Conservation (phyloP, 1,284 basidiomycete species). For the Stereum hirsutum region DNA sequence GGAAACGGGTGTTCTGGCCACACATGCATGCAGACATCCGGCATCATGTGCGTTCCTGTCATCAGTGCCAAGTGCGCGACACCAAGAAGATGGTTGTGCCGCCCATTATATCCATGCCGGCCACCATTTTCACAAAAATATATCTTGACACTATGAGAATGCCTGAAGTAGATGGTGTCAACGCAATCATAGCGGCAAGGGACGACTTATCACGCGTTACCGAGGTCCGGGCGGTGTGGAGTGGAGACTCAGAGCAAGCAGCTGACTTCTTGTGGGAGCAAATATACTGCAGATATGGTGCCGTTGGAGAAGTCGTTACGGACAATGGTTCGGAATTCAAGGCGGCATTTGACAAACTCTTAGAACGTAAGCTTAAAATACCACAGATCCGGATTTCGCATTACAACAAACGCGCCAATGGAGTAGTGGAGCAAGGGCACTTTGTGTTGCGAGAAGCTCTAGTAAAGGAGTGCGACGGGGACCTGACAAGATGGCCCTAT, state of each 20-base stretch:
- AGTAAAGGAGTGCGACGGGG: constrained; percentile 7
- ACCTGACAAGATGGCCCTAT: constrained; percentile 4
- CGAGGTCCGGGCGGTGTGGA: background rate
- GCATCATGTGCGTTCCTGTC: constrained; percentile 2
- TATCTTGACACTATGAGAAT: constrained; percentile 4
- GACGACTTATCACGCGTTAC: background rate
- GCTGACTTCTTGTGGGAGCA: constrained; percentile 6
- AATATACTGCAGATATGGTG: constrained; percentile 24
- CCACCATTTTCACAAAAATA: background rate
- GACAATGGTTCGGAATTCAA: constrained; percentile 22
- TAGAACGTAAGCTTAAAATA: constrained; percentile 3
- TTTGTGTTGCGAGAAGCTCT: constrained; percentile 10
- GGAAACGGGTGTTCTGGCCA: constrained; percentile 24
- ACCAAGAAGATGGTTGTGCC: background rate
- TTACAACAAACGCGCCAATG: constrained; percentile 12
- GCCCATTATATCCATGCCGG: background rate
- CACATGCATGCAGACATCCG: constrained; percentile 13
- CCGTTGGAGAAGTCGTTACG: constrained; percentile 19
- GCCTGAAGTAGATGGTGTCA: background rate
- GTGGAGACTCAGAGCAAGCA: background rate
- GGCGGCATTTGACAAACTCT: constrained; percentile 9
- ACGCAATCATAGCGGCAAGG: background rate
- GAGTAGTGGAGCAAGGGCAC: constrained; percentile 13
- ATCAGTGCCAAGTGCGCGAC: constrained; percentile 5
- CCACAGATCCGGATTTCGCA: constrained; percentile 9